Evolutionary conservation across 83 land plant genomes (phyloP), one percentile per base, ranked within the genome.

Genomic region (Isoetes engelmannii): DNA sequence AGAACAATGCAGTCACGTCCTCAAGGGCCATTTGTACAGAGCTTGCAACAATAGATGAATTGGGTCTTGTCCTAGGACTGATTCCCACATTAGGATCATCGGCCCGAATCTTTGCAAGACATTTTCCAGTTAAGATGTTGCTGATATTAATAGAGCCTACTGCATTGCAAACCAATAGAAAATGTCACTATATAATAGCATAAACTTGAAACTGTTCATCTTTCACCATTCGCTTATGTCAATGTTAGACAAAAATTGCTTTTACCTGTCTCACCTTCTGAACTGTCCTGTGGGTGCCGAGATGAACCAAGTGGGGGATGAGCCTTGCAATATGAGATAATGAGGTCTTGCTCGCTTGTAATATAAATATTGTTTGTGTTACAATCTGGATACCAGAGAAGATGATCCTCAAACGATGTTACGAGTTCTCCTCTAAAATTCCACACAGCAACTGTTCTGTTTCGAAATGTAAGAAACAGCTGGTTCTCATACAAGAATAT

Each of bases 401-500:
- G 79, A 79, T 91, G 97, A 67, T 91, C 97, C 72, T 91, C 97
- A 77, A 92, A 92, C 9, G 94, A 92, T 6, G 97, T 92, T 7
- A 92, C 97, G 17, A 92, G 82, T 81, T 89, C 97, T 57, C 97
- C 97, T 6, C 91, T 58, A 74, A 89, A 92, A 67, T 89, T 92
- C 97, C 97, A 91, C 5, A 92, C 97, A 69, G 90, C 86, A 8
- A 92, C 97, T 0, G 93, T 85, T 15, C 90, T 81, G 64, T 89
- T 82, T 45, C 93, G 84, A 67, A 92, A 92, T 17, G 97, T 92
- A 64, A 92, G 67, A 69, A 92, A 92, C 43, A 89, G 69, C 47
- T 92, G 97, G 45, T 86, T 88, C 82, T 89, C 97, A 59, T 92
- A 92, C 41, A 92, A 71, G 77, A 92, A 92, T 57, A 92, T 92